Percentiles rank a stretch among this genome's conserved stretches.
Conservation (phyloP, 192 early-diverging fungal species). For the Rhizophagus sp. region DNA sequence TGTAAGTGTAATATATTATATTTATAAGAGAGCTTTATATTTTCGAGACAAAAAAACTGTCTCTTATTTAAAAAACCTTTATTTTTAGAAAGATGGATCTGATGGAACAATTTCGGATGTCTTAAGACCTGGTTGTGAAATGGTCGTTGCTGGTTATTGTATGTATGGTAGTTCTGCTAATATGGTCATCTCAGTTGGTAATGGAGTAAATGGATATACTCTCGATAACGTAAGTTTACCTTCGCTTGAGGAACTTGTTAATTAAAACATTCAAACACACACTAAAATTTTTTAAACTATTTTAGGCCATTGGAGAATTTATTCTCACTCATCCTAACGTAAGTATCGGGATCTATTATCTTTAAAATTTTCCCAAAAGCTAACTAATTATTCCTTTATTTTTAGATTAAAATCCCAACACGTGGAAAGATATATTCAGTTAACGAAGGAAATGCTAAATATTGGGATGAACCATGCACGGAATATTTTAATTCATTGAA, state of each 20-base stretch:
- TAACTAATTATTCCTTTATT: constrained; percentile 7
- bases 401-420: constrained; percentile 64
- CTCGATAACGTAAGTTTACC: constrained; percentile 74
- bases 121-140: constrained; percentile 85
- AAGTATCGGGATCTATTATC: constrained; percentile 31
- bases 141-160: constrained; percentile 95
- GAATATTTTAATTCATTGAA: constrained; percentile 91
- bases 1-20: constrained; percentile 49
- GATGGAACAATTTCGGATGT: constrained; percentile 70
- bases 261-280: not conserved
- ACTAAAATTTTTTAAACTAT: not conserved
- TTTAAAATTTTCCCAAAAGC: not conserved
- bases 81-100: constrained; percentile 45
- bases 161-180: constrained; percentile 94
- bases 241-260: not conserved
- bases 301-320: constrained; percentile 86
- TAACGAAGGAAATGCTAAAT: constrained; percentile 95
- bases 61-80: constrained; percentile 32
- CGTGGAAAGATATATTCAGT: constrained; percentile 97
- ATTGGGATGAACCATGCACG: constrained; percentile 84
- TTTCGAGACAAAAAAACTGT: not conserved
- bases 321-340: constrained; percentile 95
- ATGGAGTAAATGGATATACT: constrained; percentile 93
- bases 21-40: not conserved
- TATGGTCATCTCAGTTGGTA: constrained; percentile 76